Percentiles rank a stretch among this genome's conserved stretches.
phyloP scores from a whole-genome alignment of 768 basidiomycete species.

The Pulveroboletus sp. region DNA sequence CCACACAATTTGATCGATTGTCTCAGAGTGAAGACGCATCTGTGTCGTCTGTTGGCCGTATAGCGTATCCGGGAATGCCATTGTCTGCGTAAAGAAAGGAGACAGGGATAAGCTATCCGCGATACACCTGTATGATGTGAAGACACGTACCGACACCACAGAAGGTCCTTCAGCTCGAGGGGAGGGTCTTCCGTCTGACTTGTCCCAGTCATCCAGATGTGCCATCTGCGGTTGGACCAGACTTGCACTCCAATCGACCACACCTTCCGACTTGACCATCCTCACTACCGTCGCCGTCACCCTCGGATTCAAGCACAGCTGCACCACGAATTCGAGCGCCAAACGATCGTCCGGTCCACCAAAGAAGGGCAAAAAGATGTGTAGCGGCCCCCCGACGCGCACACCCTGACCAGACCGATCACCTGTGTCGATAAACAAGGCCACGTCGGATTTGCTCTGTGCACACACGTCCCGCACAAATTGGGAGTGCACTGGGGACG shows the following conservation, averaged over 20 bases:
- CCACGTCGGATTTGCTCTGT: constrained; percentile 73
- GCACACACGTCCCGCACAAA: constrained; percentile 83
- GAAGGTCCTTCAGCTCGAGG: not conserved
- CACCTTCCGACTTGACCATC: constrained; percentile 49
- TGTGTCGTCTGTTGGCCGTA: constrained; percentile 66
- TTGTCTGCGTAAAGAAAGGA: constrained; percentile 12
- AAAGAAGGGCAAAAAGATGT: constrained; percentile 87
- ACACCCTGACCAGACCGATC: constrained; percentile 27
- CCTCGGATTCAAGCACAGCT: constrained; percentile 68
- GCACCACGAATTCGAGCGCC: constrained; percentile 80
- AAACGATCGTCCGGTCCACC: constrained; percentile 93
- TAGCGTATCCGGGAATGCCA: constrained; percentile 62
- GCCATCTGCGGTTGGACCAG: constrained; percentile 20
- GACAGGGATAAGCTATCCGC: too few species aligned
- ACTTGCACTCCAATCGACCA: constrained; percentile 1
- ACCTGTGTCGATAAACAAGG: constrained; percentile 75
- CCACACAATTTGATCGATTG: constrained; percentile 82
- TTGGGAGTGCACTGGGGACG: constrained; percentile 65
- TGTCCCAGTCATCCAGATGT: constrained; percentile 14
- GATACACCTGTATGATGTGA: too few species aligned
- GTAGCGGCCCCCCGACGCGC: constrained; percentile 40
- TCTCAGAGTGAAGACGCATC: constrained; percentile 71
- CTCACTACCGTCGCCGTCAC: constrained; percentile 75
- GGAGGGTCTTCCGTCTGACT: not conserved
- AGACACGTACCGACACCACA: constrained; percentile 9